Percentiles rank a stretch among this genome's conserved stretches.
Evolutionary conservation across 768 basidiomycete species (phyloP).

Genomic region (Lenzites betulinus): DNA sequence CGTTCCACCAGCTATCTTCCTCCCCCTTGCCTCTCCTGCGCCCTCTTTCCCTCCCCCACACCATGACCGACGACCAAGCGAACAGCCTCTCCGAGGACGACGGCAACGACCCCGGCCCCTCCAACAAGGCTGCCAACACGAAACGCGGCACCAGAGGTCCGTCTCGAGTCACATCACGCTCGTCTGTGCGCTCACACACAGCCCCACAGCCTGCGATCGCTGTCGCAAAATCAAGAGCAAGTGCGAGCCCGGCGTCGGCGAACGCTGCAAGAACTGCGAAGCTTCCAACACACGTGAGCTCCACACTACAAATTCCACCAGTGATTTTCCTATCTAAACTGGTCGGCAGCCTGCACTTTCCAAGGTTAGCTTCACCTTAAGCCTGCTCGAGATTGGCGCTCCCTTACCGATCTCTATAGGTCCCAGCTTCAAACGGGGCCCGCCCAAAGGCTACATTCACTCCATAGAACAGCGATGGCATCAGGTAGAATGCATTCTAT

Average conservation of each 20-base stretch:
- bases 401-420: conserved; percentile 40
- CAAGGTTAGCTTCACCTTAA: conserved; percentile 57
- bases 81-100: conserved; percentile 18
- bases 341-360: conserved; percentile 44
- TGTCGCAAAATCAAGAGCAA: conserved; percentile 89
- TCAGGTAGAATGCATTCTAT: conserved; percentile 88
- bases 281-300: conserved; percentile 40
- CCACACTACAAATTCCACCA: background rate
- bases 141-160: conserved; percentile 30
- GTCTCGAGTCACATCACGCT: background rate
- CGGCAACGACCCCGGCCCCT: conserved; percentile 24
- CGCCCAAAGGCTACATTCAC: conserved; percentile 90
- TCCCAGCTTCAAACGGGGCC: conserved; percentile 80
- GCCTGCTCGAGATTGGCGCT: background rate
- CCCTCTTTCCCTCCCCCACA: background rate
- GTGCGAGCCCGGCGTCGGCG: conserved; percentile 71
- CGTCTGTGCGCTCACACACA: background rate
- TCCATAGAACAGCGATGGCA: conserved; percentile 92
- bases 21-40: background rate
- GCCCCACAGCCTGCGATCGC: conserved; percentile 72
- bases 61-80: conserved; percentile 5
- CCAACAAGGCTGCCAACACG: conserved; percentile 10
- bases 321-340: conserved; percentile 1
- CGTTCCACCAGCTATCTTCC: background rate
- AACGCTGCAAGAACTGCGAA: conserved; percentile 61